Percentiles rank a stretch among this genome's conserved stretches.
Conservation (phyloP, 2,329 filamentous ascomycete species). For the Claviceps maximensis region DNA sequence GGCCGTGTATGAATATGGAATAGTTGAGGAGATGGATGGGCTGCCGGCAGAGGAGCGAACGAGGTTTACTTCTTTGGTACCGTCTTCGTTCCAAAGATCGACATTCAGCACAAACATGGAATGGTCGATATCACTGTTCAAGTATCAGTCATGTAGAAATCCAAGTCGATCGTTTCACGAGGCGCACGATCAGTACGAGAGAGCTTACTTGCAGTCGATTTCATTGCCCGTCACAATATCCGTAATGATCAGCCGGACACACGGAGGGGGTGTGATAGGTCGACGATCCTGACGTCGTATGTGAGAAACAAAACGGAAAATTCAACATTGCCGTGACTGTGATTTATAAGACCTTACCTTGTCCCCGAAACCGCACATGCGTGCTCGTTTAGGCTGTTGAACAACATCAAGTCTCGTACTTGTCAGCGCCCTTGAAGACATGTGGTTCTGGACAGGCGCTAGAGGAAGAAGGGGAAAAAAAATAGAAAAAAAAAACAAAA, state of each 20-base stretch:
- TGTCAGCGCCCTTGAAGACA: conserved; percentile 8
- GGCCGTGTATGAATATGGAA: conserved; percentile 56
- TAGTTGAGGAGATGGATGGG: conserved; percentile 71
- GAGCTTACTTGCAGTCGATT: conserved; percentile 64
- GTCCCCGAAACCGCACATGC: conserved; percentile 98
- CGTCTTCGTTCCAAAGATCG: conserved; percentile 54
- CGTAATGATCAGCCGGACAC: conserved; percentile 68
- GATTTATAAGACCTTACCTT: conserved; percentile 46
- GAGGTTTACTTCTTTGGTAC: conserved; percentile 51
- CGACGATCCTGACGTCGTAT: conserved; percentile 57
- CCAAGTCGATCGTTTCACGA: no score
- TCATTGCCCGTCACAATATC: conserved; percentile 66
- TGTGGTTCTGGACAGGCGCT: not conserved
- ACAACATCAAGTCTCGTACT: conserved; percentile 55
- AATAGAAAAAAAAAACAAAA: no score
- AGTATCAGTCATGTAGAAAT: not conserved
- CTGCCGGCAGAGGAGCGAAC: conserved; percentile 49
- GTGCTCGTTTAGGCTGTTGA: conserved; percentile 83
- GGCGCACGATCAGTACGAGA: no score
- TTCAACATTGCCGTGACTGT: not conserved
- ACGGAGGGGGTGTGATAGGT: conserved; percentile 91
- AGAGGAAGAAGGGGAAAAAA: no score
- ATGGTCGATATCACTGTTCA: conserved; percentile 23
- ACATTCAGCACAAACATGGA: conserved; percentile 45
- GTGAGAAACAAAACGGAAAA: not conserved